These are phyloP conservation scores for Suillus bovinus DNA, from an alignment of 768 basidiomycete species.

Conservation along the genomic window DNA sequence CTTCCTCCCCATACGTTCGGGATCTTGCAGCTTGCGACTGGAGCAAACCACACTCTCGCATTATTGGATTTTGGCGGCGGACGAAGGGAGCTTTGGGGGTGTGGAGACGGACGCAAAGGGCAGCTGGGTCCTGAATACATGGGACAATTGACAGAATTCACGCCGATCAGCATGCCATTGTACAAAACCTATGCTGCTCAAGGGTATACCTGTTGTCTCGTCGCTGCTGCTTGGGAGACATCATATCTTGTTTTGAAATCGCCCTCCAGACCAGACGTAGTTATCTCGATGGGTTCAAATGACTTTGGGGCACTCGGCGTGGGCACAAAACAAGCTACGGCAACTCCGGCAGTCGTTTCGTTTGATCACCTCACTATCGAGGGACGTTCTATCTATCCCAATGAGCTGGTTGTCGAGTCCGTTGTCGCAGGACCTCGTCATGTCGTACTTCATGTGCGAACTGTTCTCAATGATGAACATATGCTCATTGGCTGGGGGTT, in stretches of 20 bases:
- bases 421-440: constrained; percentile 75
- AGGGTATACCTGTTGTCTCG: constrained; percentile 39
- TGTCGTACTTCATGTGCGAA: constrained; percentile 39
- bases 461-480: too few species aligned
- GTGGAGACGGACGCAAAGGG: constrained; percentile 68
- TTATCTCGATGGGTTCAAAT: constrained; percentile 82
- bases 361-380: constrained; percentile 22
- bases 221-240: too few species aligned
- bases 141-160: constrained; percentile 37
- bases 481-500: too few species aligned
- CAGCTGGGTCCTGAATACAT: constrained; percentile 62
- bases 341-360: constrained; percentile 14
- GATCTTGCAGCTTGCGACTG: constrained; percentile 58
- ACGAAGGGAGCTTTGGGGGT: constrained; percentile 60
- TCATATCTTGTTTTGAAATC: constrained; percentile 40
- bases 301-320: constrained; percentile 84
- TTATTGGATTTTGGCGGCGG: constrained; percentile 44
- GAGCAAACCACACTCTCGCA: constrained; percentile 80
- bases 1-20: constrained; percentile 27
- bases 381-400: constrained; percentile 18
- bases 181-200: constrained; percentile 15
- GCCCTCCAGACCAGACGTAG: constrained; percentile 42
- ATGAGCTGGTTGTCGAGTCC: constrained; percentile 37
- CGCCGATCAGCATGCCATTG: constrained; percentile 40
- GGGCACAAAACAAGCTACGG: constrained; percentile 31